Percentiles rank a stretch among this genome's conserved stretches.
These are phyloP conservation scores for Leptographium lundbergii DNA, from an alignment of 2,329 filamentous ascomycete genomes.

Conservation along the genomic window DNA sequence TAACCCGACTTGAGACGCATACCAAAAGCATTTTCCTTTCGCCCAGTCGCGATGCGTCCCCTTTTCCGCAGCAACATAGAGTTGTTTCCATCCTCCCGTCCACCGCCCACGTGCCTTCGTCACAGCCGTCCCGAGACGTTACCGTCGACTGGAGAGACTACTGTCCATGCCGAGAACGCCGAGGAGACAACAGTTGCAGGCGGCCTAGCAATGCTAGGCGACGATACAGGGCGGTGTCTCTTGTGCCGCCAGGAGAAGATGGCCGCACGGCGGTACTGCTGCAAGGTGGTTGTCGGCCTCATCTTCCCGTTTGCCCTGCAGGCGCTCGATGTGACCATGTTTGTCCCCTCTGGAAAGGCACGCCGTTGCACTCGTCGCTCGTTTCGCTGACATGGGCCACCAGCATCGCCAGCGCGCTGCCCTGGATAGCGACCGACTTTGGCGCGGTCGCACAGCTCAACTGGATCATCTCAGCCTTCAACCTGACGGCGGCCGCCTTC, in stretches of 20 bases:
- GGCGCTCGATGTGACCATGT: conserved; percentile 50
- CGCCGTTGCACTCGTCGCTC: too few relatives aligned
- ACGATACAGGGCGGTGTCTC: not conserved
- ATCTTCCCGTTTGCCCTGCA: conserved; percentile 48
- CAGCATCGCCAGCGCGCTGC: conserved; percentile 39
- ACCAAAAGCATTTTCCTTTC: not conserved
- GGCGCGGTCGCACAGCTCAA: conserved; percentile 45
- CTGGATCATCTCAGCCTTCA: conserved; percentile 60
- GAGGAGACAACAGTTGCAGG: not conserved
- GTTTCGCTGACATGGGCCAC: not conserved
- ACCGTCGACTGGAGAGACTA: not conserved
- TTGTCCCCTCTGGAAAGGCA: not conserved
- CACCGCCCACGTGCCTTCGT: not conserved
- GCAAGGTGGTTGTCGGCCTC: conserved; percentile 46
- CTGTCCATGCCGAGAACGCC: not conserved
- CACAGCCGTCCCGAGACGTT: not conserved
- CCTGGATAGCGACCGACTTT: conserved; percentile 53
- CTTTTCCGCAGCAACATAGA: not conserved
- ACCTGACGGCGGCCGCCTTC: conserved; percentile 53
- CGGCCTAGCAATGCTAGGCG: not conserved
- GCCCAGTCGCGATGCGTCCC: not conserved
- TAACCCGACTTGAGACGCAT: not conserved
- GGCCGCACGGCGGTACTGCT: conserved; percentile 29
- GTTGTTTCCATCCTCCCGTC: not conserved
- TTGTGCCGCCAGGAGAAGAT: not conserved